Conservation (phyloP, 305 asterid species). For the Solanum hybrid region DNA sequence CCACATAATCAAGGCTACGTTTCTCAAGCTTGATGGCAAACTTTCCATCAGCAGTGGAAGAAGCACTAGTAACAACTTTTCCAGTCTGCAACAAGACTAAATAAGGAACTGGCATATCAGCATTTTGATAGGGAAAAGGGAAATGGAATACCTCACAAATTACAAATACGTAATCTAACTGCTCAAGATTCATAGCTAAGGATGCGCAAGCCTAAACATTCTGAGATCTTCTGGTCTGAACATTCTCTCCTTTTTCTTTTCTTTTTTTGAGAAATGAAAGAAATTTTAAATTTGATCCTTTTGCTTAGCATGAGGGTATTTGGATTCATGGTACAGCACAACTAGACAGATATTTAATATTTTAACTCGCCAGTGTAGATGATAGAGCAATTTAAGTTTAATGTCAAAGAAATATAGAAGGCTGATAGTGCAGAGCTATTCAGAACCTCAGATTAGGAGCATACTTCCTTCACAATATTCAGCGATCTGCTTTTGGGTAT, state of each 20-base stretch:
- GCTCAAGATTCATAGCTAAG: background rate
- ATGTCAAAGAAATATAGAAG: background rate
- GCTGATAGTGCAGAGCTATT: background rate
- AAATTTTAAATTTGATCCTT: background rate
- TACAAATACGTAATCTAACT: background rate
- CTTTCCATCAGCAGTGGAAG: constrained; percentile 39
- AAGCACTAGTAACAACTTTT: constrained; percentile 61
- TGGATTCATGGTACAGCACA: background rate
- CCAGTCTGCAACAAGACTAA: constrained; percentile 78
- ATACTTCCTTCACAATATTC: background rate
- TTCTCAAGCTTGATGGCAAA: constrained; percentile 63
- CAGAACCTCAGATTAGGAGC: background rate
- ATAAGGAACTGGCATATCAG: constrained; percentile 21
- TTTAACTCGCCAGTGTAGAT: background rate
- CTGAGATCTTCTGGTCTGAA: background rate
- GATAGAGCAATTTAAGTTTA: background rate
- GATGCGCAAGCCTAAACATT: background rate
- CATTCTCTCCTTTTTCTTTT: background rate
- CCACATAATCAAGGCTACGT: constrained; percentile 48
- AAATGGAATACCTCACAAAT: background rate
- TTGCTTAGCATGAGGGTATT: background rate
- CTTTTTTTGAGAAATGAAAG: background rate
- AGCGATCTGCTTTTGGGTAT: background rate
- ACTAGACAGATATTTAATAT: background rate
- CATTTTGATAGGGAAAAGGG: background rate